Evolutionary conservation across 2,329 filamentous ascomycete species (phyloP), one percentile per base, ranked within the genome.

Genomic region (Leptographium galeiforme): DNA sequence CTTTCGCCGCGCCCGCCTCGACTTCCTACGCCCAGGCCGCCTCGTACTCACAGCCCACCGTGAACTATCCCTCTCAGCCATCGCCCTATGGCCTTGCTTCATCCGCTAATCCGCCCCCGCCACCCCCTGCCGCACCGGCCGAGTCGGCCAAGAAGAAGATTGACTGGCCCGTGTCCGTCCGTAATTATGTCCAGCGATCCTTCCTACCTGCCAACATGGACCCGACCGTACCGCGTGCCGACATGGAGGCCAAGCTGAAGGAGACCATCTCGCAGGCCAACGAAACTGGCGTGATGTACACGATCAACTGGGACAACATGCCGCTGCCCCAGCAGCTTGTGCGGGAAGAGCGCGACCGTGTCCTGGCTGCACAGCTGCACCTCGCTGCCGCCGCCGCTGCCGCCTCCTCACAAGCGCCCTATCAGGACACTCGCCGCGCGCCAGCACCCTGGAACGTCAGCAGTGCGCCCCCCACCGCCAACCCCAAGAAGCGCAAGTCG

Each of bases 291-390:
- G 77, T 78, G 53, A 78, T 96, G 63, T 75, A 85, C 64, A 76
- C 75, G 32, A 81, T 87, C 66, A 79, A 96, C 71, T 98, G 93
- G 93, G 79, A 85, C 58, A 77, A 72, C 32, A 79, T 94, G 72
- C 87, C 87, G 44, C 73, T 96, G 14, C 93, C 93, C 7, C 91
- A 97, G 68, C 75, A 87, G 57, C 75, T 96, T 68, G 84, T 96
- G 57, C 79, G 78, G 64, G 78, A 79, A 60, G 87, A 89, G 67
- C 84, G 80, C 60, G 70, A 53, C 2, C 60, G 56, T 57, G 63
- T 53, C 18, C 48, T 50, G 6, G 39, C 38, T 16, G 48, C 38
- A 12, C 48, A 50, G 38, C n/a, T 43, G 18, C 51, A 58, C 18
- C 44, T 54, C 4, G 48, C 58, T 2, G 56, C 49, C 7, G 18